Evolutionary conservation across 495 filamentous ascomycete species (phyloP).

Genomic region (Neurospora sp.): DNA sequence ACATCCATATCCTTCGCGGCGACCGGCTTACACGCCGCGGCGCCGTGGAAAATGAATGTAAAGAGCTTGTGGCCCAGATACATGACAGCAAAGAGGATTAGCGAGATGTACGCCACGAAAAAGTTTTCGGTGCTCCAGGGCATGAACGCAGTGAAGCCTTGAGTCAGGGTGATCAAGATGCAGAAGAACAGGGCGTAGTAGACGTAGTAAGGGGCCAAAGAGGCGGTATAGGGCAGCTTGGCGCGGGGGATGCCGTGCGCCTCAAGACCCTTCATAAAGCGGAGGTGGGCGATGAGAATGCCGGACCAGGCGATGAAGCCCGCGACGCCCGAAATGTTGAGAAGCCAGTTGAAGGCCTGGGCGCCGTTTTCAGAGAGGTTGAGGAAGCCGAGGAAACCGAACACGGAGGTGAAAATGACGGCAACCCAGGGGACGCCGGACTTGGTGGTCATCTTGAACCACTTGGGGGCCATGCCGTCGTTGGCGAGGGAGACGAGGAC

Average conservation of each 20-base stretch:
- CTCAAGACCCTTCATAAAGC: conserved; percentile 50
- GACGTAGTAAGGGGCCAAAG: conserved; percentile 48
- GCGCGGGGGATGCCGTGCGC: conserved; percentile 45
- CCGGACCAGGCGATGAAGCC: conserved; percentile 60
- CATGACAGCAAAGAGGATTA: conserved; percentile 51
- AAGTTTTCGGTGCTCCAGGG: conserved; percentile 47
- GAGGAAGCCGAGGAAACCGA: conserved; percentile 45
- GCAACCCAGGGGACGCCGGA: conserved; percentile 34
- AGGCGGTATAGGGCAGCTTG: conserved; percentile 46
- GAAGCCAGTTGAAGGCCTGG: conserved; percentile 46
- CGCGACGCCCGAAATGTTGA: conserved; percentile 55
- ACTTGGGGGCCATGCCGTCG: conserved; percentile 48
- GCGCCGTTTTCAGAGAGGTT: conserved; percentile 39
- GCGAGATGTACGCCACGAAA: conserved; percentile 51
- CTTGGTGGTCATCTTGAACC: conserved; percentile 29
- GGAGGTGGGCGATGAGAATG: conserved; percentile 48
- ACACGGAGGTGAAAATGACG: conserved; percentile 29
- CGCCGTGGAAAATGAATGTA: background rate
- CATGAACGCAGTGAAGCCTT: conserved; percentile 62
- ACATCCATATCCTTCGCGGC: background rate
- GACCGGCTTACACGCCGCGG: background rate
- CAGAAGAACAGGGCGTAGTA: conserved; percentile 55
- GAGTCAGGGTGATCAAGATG: conserved; percentile 53
- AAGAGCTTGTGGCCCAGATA: conserved; percentile 49
- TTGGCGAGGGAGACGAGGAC: conserved; percentile 53